A percentile compares a stretch with the other conserved stretches of the same genome.
Conservation (phyloP, 768 basidiomycete species). For the Suillus spraguei region DNA sequence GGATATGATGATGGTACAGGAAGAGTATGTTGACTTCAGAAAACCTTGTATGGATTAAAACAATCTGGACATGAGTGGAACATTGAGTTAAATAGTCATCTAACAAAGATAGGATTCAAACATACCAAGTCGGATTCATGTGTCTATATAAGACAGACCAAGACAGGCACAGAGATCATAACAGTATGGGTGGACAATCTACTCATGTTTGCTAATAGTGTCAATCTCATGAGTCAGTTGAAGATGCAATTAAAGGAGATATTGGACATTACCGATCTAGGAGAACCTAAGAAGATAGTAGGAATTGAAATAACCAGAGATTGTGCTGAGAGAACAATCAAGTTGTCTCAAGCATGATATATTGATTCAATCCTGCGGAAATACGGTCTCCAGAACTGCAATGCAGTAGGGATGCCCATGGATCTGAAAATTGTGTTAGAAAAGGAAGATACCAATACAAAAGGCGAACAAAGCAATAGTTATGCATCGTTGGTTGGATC, state of each 20-base stretch:
- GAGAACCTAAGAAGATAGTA: constrained; percentile 25
- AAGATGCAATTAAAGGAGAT: constrained; percentile 15
- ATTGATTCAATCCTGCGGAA: constrained; percentile 9
- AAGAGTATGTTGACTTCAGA: constrained; percentile 22
- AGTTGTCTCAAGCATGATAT: constrained; percentile 4
- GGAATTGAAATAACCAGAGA: constrained; percentile 27
- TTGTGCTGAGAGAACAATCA: too few relatives aligned
- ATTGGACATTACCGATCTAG: constrained; percentile 26
- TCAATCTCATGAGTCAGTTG: constrained; percentile 4
- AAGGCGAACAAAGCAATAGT: background rate
- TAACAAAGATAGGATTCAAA: constrained; percentile 25
- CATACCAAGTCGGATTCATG: constrained; percentile 22
- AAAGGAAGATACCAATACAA: background rate
- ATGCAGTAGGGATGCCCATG: constrained; percentile 10
- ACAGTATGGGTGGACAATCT: constrained; percentile 36
- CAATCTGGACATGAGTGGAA: constrained; percentile 35
- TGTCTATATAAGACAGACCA: constrained; percentile 1
- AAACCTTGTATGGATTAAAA: constrained; percentile 33
- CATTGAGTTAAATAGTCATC: constrained; percentile 20
- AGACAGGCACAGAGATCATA: constrained; percentile 18
- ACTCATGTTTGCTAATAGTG: constrained; percentile 18
- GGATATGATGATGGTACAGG: constrained; percentile 22
- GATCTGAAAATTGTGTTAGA: background rate
- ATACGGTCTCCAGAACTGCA: background rate
- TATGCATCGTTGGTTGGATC: constrained; percentile 18